Percentiles rank a stretch among this genome's conserved stretches.
These are phyloP conservation scores for Taiozyma sp. DNA, from an alignment of 1,139 yeast species.

Conservation along the genomic window DNA sequence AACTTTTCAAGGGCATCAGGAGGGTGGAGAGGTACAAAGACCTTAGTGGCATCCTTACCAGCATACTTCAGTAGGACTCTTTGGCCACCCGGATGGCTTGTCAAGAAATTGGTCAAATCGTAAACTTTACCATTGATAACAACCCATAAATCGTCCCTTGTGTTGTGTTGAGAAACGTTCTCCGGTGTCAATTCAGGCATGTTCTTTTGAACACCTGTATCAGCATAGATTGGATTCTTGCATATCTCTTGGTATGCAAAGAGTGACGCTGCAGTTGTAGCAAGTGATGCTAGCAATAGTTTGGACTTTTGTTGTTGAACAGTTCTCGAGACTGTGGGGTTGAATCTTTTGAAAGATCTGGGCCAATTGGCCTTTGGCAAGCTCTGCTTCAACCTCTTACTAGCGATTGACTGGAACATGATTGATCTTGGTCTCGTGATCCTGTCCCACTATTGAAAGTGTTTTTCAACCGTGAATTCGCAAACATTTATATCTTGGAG, in stretches of 20 bases:
- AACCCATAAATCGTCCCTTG: slow-evolving; percentile 80
- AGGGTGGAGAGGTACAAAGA: slow-evolving; percentile 86
- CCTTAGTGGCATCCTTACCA: slow-evolving; percentile 87
- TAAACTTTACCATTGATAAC: slow-evolving; percentile 80
- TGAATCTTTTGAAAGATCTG: neutral
- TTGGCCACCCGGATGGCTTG: slow-evolving; percentile 88
- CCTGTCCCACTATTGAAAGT: no score
- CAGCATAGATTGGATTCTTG: neutral
- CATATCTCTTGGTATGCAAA: neutral
- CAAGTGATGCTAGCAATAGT: neutral
- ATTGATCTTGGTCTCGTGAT: neutral
- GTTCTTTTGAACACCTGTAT: slow-evolving; percentile 1
- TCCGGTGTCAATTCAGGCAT: slow-evolving; percentile 28
- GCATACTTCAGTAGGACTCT: slow-evolving; percentile 71
- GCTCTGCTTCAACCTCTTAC: neutral
- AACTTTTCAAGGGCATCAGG: slow-evolving; percentile 64
- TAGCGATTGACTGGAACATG: neutral
- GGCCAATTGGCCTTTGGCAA: neutral
- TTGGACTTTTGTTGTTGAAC: neutral
- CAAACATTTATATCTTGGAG: neutral
- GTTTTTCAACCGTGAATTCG: neutral
- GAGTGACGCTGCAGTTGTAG: neutral
- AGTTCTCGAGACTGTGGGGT: neutral
- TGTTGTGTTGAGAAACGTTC: slow-evolving; percentile 55
- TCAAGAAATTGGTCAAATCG: slow-evolving; percentile 74